Evolutionary conservation across 805 yeast species (phyloP), one percentile per base, ranked within the genome.

Genomic region (Isabelozyma gotoi): DNA sequence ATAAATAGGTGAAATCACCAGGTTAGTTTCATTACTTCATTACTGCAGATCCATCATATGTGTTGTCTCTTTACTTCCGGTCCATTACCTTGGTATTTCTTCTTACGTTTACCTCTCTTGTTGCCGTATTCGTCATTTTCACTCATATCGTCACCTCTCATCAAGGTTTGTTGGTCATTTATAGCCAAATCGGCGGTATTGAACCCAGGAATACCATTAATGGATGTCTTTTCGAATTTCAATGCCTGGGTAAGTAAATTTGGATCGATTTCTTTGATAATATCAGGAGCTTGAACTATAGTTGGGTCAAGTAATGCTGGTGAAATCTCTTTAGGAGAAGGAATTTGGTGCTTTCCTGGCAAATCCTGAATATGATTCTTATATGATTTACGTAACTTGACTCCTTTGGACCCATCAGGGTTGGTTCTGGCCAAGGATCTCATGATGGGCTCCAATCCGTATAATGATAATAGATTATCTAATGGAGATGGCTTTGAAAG

Each of bases 311-410:
- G 48, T 19, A 71, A 47, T 18, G 62, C 65, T 15, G 58, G 61
- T 6, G 69, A 68, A 16, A 71, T 46, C 3, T 71, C 70, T 41
- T 63, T 67, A 6, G 55, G 54, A 0, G 61, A 74, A n/a, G 88
- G 86, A 33, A 85, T 81, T 31, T 72, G 73, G 51, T 82, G 88
- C 57, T 83, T 84, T 2, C 91, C 97, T 0, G 96, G 87, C 20
- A 94, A 69, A 52, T 91, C 97, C 32, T 78, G 74, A 11, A 94
- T 85, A 60, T 92, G 98, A 50, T 91, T 90, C 63, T 94, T 94
- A 67, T 94, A 94, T 0, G 97, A 89, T 65, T 94, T 94, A 55
- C 99, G 77, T 43, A 94, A 76, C 66, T 94, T 94, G 32, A 90
- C 90, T 42, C 96, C 97, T 53, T 88, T 90, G 0, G 94, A 78